Base-by-base conservation (phyloP, 495 filamentous ascomycete genomes). In the Barbatosphaeria neglecta region DNA sequence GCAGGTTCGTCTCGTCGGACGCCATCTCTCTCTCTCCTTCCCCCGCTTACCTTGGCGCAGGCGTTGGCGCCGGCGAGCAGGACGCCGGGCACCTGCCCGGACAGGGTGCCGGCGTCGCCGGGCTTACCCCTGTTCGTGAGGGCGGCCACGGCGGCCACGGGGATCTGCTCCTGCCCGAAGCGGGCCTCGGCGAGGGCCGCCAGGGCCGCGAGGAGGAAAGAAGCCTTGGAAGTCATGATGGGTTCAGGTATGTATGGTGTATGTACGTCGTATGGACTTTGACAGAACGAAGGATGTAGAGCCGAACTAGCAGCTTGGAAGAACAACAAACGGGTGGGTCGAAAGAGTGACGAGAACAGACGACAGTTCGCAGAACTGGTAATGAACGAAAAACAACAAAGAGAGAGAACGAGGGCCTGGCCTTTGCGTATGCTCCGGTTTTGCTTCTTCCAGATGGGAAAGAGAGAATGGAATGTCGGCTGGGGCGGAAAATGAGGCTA, bases 1-100 rank as follows among this genome's bases (percentile, higher is more conserved):
- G 35, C 35, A 35, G 24, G 2, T 11, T 20, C 18, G 1, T 8
- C 18, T 7, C 22, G 1, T 13, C 22, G 17, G 2, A 13, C 6
- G 42, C 31, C 25, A 45, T n/a, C n/a, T n/a, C n/a, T n/a, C n/a
- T n/a, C n/a, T n/a, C n/a, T n/a, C n/a, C n/a, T n/a, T n/a, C n/a
- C n/a, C n/a, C n/a, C n/a, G n/a, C 53, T 44, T 42, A 72, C 68
- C 63, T 79, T 79, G 49, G 56, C 74, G 50, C 77, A 81, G 13
- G 77, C 68, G 51, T 77, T 74, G 27, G 77, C 73, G 37, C 65
- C 77, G 25, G 66, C 77, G 18, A 81, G 69, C 10, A 81, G 58
- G 9, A 74, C 69, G 45, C 69, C 66, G 22, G 76, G 70, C n/a
- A 70, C 66, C 25, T 55, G 42, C 24, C 74, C 74, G 35, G 70